Evolutionary conservation across 257 asterid genomes (phyloP), one percentile per base, ranked within the genome.

Genomic region (Penstemon barbatus): DNA sequence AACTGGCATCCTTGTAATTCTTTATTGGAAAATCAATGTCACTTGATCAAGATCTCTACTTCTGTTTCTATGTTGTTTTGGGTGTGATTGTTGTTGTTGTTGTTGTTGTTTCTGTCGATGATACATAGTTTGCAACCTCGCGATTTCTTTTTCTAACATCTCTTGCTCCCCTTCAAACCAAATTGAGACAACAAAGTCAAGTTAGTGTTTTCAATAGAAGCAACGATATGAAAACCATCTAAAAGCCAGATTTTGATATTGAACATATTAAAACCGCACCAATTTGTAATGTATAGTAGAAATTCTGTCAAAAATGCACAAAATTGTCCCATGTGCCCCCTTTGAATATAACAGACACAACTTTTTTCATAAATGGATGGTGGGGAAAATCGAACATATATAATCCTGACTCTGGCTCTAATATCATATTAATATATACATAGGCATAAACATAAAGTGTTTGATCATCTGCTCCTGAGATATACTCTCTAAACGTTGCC

Each of bases 381-480:
- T 25, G 33, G 2, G 2, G 2, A 25, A 25, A 25, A 25, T 25
- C 33, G 33, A 25, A 25, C 33, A 25, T 15, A 15, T 15, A 15
- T 25, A 25, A 25, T 25, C 33, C 33, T 25, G 33, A 25, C 2
- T 25, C 33, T 25, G 33, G 33, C 33, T 25, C 33, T 25, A 25
- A 25, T 25, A 25, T 25, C 33, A 25, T 25, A 25, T 25, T 25
- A 25, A 25, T 25, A 25, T 2, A 25, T 25, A 25, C 33, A 25
- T 25, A 25, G 33, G 2, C 33, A 25, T 25, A 25, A 25, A 25
- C 33, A 1, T 25, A 92, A 95, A 79, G 62, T 86, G 84, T 78
- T 92, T 92, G 81, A 92, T 88, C 70, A 81, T 76, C 68, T 85
- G 95, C 84, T 88, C 98, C 75, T 90, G 98, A 0, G 92, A 74